phyloP scores from a whole-genome alignment of 2,329 filamentous ascomycete species.

The Colletotrichum sp. region DNA sequence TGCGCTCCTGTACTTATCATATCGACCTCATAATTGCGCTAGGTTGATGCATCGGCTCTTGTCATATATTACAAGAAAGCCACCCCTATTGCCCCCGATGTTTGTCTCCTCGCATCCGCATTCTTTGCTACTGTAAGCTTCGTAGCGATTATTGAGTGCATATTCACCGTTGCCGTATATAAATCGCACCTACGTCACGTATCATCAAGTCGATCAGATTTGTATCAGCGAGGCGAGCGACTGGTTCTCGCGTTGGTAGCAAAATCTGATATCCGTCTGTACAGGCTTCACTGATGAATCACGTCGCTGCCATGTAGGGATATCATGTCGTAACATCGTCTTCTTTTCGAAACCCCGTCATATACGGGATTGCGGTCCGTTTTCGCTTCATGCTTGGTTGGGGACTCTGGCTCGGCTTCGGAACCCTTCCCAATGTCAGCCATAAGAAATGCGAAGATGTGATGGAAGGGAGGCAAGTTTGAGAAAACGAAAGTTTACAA shows the following conservation, averaged over 20 bases:
- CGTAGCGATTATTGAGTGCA: not conserved
- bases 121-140: not conserved
- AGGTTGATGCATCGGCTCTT: not conserved
- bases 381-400: not conserved
- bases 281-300: not conserved
- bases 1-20: too few relatives aligned
- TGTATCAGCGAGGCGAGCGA: not conserved
- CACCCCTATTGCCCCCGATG: too few relatives aligned
- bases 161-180: fast-evolving
- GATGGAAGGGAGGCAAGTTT: not conserved
- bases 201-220: not conserved
- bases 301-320: not conserved
- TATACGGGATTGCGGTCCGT: not conserved
- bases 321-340: not conserved
- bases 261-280: not conserved
- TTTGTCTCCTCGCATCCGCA: not conserved
- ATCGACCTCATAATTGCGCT: not conserved
- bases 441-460: not conserved
- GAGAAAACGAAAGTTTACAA: not conserved
- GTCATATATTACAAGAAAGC: not conserved
- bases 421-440: not conserved
- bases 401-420: not conserved
- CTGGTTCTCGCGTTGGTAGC: not conserved
- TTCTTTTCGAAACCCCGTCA: not conserved
- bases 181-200: not conserved